phyloP scores from a whole-genome alignment of 768 basidiomycete species.

The Leccinum variicolor region DNA sequence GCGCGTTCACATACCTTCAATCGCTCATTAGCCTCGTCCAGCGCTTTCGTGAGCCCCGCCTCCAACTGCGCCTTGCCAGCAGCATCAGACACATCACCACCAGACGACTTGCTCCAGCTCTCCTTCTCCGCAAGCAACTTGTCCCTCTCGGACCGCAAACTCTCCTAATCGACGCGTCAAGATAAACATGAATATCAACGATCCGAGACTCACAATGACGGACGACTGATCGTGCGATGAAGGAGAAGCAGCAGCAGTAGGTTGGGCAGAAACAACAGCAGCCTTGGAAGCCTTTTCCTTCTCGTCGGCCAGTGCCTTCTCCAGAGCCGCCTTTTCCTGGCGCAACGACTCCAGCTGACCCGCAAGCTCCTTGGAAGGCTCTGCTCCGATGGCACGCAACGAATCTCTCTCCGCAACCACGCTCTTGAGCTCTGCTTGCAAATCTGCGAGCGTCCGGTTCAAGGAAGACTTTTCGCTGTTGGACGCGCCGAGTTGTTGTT shows the following conservation, averaged over 20 bases:
- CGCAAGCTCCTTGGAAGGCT: conserved; percentile 29
- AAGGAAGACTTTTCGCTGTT: conserved; percentile 30
- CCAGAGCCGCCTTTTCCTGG: conserved; percentile 37
- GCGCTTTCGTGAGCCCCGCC: conserved; percentile 50
- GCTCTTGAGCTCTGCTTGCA: conserved; percentile 28
- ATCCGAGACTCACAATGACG: conserved; percentile 31
- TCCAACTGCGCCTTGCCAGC: conserved; percentile 46
- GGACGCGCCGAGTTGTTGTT: conserved; percentile 20
- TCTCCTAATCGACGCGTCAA: conserved; percentile 36
- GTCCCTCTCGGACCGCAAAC: conserved; percentile 58
- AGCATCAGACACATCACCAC: conserved; percentile 27
- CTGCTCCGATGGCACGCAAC: conserved; percentile 14
- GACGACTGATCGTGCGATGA: conserved; percentile 21
- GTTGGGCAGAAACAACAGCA: not conserved
- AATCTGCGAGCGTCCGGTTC: conserved; percentile 23
- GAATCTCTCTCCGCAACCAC: conserved; percentile 29
- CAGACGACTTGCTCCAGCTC: conserved; percentile 25
- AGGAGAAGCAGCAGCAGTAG: not conserved
- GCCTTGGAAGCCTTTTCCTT: conserved; percentile 34
- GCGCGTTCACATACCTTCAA: conserved; percentile 43
- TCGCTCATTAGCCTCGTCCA: conserved; percentile 57
- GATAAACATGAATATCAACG: not conserved
- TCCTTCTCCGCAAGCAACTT: conserved; percentile 59
- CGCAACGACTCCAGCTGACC: conserved; percentile 36
- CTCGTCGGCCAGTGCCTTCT: conserved; percentile 38